A percentile compares a stretch with the other conserved stretches of the same genome.
phyloP scores from a whole-genome alignment of 768 basidiomycete genomes.

The Gymnopilus junonius region DNA sequence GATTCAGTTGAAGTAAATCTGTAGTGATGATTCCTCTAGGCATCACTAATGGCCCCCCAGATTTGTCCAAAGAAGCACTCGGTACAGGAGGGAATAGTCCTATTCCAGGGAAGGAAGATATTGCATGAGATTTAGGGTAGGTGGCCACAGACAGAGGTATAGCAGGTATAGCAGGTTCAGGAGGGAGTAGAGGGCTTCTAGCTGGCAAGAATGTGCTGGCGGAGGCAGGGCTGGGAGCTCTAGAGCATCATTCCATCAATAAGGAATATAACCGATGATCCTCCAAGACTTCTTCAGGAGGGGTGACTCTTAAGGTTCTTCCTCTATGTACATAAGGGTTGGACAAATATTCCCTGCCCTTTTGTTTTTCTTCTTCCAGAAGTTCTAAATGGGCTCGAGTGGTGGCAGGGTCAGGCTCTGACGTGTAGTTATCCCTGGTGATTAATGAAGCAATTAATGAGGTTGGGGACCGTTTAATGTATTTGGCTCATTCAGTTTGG shows the following conservation, averaged over 20 bases:
- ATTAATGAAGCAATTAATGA: too few relatives aligned
- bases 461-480: too few relatives aligned
- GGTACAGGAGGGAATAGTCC: background rate
- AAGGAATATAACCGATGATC: too few relatives aligned
- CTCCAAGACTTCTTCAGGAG: too few relatives aligned
- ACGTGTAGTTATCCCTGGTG: too few relatives aligned
- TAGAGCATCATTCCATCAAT: too few relatives aligned
- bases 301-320: too few relatives aligned
- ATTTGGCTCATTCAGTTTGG: background rate
- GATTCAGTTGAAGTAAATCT: too few relatives aligned
- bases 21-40: background rate
- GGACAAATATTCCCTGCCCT: background rate
- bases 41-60: constrained; percentile 7
- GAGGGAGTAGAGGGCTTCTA: background rate
- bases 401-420: too few relatives aligned
- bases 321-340: background rate
- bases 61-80: background rate
- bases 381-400: background rate
- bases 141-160: constrained; percentile 2
- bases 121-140: constrained; percentile 3
- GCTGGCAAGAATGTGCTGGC: background rate
- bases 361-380: background rate
- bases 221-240: background rate
- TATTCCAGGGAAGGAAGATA: constrained; percentile 11
- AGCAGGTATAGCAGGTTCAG: background rate